phyloP scores from a whole-genome alignment of 208 protist genomes.

The Trypanosoma scelopori region DNA sequence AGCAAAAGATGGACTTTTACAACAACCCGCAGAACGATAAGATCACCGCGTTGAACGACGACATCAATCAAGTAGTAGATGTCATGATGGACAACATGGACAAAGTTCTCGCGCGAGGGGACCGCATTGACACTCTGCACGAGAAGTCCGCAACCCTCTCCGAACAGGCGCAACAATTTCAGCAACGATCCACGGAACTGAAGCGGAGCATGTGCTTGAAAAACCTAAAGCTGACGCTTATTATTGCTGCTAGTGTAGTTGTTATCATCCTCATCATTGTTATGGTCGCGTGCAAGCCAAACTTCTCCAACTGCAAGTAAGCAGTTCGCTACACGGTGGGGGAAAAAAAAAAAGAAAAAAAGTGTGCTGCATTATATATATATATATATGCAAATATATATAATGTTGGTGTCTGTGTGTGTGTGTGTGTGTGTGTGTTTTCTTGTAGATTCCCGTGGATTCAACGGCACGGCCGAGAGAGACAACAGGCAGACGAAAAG shows the following conservation, averaged over 20 bases:
- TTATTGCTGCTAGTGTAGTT: conserved; percentile 65
- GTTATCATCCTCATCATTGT: conserved; percentile 86
- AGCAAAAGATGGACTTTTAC: conserved; percentile 94
- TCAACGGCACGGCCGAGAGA: too few relatives aligned
- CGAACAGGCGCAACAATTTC: conserved; percentile 84
- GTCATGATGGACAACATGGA: conserved; percentile 95
- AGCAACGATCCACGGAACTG: conserved; percentile 79
- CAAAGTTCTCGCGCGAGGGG: conserved; percentile 85
- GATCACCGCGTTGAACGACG: conserved; percentile 85
- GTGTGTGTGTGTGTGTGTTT: too few relatives aligned
- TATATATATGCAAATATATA: too few relatives aligned
- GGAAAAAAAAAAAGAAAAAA: not conserved
- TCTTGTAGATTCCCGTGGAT: too few relatives aligned
- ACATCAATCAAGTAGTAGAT: conserved; percentile 90
- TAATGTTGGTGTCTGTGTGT: too few relatives aligned
- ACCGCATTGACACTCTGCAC: conserved; percentile 84
- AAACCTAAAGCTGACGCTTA: conserved; percentile 88
- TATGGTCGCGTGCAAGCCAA: conserved; percentile 84
- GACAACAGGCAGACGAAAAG: too few relatives aligned
- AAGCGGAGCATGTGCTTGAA: conserved; percentile 91
- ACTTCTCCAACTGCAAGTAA: conserved; percentile 77
- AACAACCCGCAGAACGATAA: conserved; percentile 92
- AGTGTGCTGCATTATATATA: too few relatives aligned
- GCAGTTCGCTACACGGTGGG: too few relatives aligned
- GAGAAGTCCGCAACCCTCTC: conserved; percentile 84